Base-by-base conservation (phyloP, 345 rosid species). In the Aurinia saxatilis region DNA sequence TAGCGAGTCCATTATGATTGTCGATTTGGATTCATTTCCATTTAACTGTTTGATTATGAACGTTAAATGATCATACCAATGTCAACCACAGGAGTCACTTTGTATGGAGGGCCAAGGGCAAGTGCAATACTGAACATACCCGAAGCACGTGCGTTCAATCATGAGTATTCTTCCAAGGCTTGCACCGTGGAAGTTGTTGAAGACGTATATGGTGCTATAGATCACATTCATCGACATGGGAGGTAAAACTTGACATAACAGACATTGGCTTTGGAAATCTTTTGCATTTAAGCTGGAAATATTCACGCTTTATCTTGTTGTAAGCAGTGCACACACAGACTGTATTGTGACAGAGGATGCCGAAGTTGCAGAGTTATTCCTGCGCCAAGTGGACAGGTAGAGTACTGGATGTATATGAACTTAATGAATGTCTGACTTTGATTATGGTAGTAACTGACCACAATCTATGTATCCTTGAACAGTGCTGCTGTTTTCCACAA, bases 401-500 rank as follows among this genome's bases (percentile, higher is more conserved):
- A 41, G 2, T 33, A 29, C 11, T 3, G 1, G 27, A 46, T 30
- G n/a, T 53, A 33, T 50, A 5, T 1, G 25, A 33, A 12, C 46
- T 70, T 63, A 12, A 57, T 23, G 9, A 8, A 2, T 31, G 3
- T 11, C 5, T 3, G 25, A 16, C 23, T 55, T 31, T 38, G 15
- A 21, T 19, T 13, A 16, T 47, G 7, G n/a, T 54, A 9, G 45
- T 31, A 46, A 47, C 65, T 55, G 46, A 70, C 46, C 5, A 13
- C 38, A 63, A 63, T 17, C 6, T 36, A 56, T 37, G 50, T n/a
- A 7, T 36, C 48, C 50, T 65, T 72, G 65, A 33, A 58, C 83
- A 90, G 99, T 57, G 97, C 99, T 80, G 97, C 97, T 73, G 99
- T 95, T 64, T 90, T 95, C 67, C 99, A 90, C 70, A 95, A 95